phyloP scores from a whole-genome alignment of 108 stramenopile species.

The Craspedostauros australis region DNA sequence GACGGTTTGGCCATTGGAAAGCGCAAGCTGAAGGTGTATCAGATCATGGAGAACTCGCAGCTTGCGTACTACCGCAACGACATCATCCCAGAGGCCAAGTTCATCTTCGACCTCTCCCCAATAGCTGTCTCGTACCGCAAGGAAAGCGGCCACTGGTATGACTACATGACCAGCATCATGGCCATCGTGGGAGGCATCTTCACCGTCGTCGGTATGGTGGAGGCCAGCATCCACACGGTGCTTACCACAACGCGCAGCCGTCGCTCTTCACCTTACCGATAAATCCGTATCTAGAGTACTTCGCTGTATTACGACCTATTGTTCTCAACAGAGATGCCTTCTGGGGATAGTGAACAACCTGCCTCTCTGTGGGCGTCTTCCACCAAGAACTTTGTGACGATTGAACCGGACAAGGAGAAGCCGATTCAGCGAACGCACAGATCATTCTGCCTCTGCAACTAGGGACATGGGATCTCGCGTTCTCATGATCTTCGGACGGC shows the following conservation, averaged over 20 bases:
- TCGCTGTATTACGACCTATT: too few species aligned
- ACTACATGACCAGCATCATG: constrained; percentile 83
- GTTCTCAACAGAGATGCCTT: too few species aligned
- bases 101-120: constrained; percentile 76
- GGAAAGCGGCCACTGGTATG: constrained; percentile 72
- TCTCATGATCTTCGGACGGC: too few species aligned
- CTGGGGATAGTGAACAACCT: too few species aligned
- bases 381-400: too few species aligned
- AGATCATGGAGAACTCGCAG: constrained; percentile 66
- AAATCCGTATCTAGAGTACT: too few species aligned
- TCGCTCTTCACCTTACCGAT: neutral
- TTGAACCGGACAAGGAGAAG: too few species aligned
- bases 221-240: constrained; percentile 30
- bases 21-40: constrained; percentile 47
- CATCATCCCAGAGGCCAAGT: constrained; percentile 65
- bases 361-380: too few species aligned
- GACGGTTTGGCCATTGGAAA: constrained; percentile 35
- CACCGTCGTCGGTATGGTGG: constrained; percentile 89
- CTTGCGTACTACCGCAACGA: constrained; percentile 60
- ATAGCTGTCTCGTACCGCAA: constrained; percentile 72
- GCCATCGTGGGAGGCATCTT: constrained; percentile 96
- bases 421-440: too few species aligned
- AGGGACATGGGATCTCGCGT: too few species aligned
- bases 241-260: constrained; percentile 2
- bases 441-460: too few species aligned